Evolutionary conservation across 495 filamentous ascomycete genomes (phyloP).

Genomic region (Penicillium arizonense): DNA sequence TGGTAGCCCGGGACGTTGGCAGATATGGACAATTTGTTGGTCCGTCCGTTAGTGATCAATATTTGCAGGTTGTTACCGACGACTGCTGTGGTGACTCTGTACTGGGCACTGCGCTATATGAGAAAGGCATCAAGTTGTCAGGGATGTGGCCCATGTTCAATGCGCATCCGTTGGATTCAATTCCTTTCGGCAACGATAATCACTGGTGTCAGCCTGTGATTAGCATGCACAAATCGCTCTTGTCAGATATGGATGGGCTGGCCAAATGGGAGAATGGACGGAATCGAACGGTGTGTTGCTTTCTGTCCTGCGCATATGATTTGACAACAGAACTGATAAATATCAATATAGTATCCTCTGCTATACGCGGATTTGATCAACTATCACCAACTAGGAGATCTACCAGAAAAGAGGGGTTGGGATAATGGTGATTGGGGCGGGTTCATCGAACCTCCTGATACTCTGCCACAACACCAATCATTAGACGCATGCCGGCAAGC

Average conservation of each 20-base stretch:
- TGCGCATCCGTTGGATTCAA: constrained; percentile 33
- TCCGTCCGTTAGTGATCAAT: constrained; percentile 28
- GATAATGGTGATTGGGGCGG: constrained; percentile 36
- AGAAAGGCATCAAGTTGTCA: constrained; percentile 41
- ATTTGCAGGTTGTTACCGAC: constrained; percentile 30
- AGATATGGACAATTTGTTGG: constrained; percentile 16
- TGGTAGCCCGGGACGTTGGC: constrained; percentile 21
- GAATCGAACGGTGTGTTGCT: constrained; percentile 20
- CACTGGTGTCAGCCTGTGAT: constrained; percentile 54
- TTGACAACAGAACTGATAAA: neutral
- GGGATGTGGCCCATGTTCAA: constrained; percentile 57
- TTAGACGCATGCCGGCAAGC: constrained; percentile 23
- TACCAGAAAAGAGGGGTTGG: constrained; percentile 26
- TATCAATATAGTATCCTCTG: constrained; percentile 13
- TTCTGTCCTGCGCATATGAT: neutral
- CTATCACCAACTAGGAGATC: constrained; percentile 17
- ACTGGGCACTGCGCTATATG: constrained; percentile 45
- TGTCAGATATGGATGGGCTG: constrained; percentile 24
- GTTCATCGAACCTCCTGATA: constrained; percentile 21
- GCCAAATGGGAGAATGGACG: constrained; percentile 24
- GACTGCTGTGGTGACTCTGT: constrained; percentile 57
- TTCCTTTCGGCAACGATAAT: constrained; percentile 31
- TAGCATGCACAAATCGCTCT: constrained; percentile 48
- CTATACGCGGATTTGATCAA: constrained; percentile 33
- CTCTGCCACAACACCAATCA: constrained; percentile 20